Base-by-base conservation (phyloP, 2,329 filamentous ascomycete genomes). In the Apiospora aurea region DNA sequence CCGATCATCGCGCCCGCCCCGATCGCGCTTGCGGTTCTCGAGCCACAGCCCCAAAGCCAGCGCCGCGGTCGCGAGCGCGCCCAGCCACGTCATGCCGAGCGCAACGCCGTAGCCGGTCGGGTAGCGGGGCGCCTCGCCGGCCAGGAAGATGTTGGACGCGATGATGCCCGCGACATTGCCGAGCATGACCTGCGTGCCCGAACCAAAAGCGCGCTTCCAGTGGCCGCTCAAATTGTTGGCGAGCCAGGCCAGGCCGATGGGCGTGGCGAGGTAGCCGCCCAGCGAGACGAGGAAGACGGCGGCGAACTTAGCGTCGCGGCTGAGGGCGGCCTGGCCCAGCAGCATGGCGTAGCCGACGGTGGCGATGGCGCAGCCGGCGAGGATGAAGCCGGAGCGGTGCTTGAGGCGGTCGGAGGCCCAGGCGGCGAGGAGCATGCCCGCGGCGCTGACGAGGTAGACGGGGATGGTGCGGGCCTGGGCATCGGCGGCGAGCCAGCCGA, bases 151-250 rank as follows among this genome's bases (percentile, higher is more conserved):
- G 74, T 81, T 80, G 51, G 80, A 74, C 44, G 80, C 81, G 16
- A 81, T 73, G 57, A 83, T 74, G 24, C 84, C 84, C 0, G 78
- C 79, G 18, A 83, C n/a, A 77, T 88, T 88, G 0, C 87, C 87
- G 34, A 88, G 79, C 0, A 80, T 83, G 47, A 88, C 84, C 76
- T 88, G 86, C 74, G 87, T 82, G 0, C 83, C 84, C 16, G 86
- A 83, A 1, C 84, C 83, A 43, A 86, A 84, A 4, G 86, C 83
- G 61, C 85, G 84, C 77, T 89, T 89, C 74, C 86, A 88, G 71
- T 86, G 84, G 0, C 87, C 87, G 0, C 84, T 83, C 0, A 88
- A 77, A 72, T 89, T 89, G 78, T 88, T 88, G 13, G 83, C 79
- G 1, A 88, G 82, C 87, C 86, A 88, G 2, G 81, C 83, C 21